Percentiles rank a stretch among this genome's conserved stretches.
phyloP scores from a whole-genome alignment of 1,284 basidiomycete genomes.

The Ceratobasidium sp. region DNA sequence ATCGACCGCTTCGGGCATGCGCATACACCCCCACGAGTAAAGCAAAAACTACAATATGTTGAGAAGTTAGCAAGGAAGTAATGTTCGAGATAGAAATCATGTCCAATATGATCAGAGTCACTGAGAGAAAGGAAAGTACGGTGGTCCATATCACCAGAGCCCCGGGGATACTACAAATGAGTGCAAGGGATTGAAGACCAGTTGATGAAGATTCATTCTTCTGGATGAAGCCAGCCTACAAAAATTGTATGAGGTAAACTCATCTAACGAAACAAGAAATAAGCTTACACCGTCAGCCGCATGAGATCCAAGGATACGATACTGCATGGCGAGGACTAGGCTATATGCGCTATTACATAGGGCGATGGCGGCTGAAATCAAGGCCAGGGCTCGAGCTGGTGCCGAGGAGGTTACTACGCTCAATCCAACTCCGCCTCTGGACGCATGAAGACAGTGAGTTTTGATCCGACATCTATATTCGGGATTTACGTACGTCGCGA shows the following conservation, averaged over 20 bases:
- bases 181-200: slow-evolving; percentile 28
- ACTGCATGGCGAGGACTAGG: not conserved
- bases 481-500: not conserved
- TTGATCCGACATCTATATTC: not conserved
- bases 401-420: not conserved
- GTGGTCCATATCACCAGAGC: slow-evolving; percentile 14
- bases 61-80: not conserved
- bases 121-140: not conserved
- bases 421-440: slow-evolving; percentile 6
- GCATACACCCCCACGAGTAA: slow-evolving; percentile 16
- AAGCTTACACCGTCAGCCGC: slow-evolving; percentile 30
- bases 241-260: not conserved
- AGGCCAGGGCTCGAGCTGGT: not conserved
- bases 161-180: slow-evolving; percentile 26
- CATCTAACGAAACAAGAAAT: not conserved
- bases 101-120: not conserved
- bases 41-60: not conserved
- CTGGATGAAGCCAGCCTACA: slow-evolving; percentile 32
- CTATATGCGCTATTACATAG: slow-evolving; percentile 11
- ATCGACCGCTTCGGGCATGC: slow-evolving; percentile 1
- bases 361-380: not conserved
- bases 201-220: not conserved
- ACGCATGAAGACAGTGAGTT: not conserved
- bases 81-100: not conserved
- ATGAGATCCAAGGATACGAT: slow-evolving; percentile 4